A percentile compares a stretch with the other conserved stretches of the same genome.
phyloP scores from a whole-genome alignment of 257 asterid genomes.

The Leptodermis oblonga region DNA sequence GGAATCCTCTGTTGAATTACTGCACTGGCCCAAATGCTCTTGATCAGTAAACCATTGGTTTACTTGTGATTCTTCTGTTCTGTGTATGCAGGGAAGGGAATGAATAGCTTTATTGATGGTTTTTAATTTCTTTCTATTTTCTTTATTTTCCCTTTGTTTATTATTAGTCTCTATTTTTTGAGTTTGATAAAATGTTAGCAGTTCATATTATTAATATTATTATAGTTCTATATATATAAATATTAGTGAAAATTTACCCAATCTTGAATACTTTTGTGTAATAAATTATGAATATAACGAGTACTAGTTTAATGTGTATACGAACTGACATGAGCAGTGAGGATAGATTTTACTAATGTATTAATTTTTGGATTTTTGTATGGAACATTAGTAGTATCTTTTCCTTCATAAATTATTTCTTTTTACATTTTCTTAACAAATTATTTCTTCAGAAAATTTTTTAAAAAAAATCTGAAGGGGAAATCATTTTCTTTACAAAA shows the following conservation, averaged over 20 bases:
- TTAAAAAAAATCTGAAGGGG: too few species aligned
- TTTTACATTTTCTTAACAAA: too few species aligned
- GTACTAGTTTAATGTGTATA: neutral
- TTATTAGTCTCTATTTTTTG: neutral
- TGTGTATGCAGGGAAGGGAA: neutral
- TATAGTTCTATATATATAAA: neutral
- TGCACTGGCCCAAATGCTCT: conserved; percentile 95
- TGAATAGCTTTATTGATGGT: neutral
- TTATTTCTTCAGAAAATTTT: too few species aligned
- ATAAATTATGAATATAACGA: conserved; percentile 13
- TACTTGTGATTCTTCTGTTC: conserved; percentile 1
- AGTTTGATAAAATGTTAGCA: neutral
- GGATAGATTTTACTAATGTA: neutral
- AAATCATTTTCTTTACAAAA: too few species aligned
- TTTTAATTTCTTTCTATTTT: neutral
- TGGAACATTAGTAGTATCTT: neutral
- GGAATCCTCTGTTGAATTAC: conserved; percentile 69
- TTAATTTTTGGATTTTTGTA: neutral
- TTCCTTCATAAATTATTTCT: too few species aligned
- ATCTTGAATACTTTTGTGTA: conserved; percentile 13
- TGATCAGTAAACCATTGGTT: conserved; percentile 56
- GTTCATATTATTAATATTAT: conserved; percentile 7
- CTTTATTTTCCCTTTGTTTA: neutral
- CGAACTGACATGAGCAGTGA: neutral
- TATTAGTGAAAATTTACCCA: too few species aligned